Evolutionary conservation across 176 grass and related monocot genomes (phyloP).

Genomic region (Elaeis guineensis): DNA sequence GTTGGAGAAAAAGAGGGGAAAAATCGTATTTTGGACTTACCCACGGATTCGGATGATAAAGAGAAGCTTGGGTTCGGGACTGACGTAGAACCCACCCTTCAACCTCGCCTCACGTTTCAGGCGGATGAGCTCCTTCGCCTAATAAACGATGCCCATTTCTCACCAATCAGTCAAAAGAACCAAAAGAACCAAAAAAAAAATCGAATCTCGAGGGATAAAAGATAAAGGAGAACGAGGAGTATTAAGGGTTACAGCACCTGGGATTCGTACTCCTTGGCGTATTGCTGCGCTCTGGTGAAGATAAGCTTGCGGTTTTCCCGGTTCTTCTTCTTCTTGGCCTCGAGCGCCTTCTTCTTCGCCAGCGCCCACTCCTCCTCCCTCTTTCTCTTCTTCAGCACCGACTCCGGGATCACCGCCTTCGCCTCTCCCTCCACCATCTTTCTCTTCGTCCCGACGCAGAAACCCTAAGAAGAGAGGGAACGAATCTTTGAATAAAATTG

Average conservation of each 20-base stretch:
- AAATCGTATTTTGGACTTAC: not conserved
- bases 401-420: constrained; percentile 15
- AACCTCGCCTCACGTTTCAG: constrained; percentile 1
- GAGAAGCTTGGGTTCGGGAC: constrained; percentile 1
- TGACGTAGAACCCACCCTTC: constrained; percentile 4
- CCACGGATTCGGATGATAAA: constrained; percentile 1
- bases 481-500: too few relatives aligned
- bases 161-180: not conserved
- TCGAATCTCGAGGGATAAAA: too few relatives aligned
- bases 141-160: not conserved
- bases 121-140: constrained; percentile 1
- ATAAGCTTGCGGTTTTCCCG: constrained; percentile 8
- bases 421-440: not conserved
- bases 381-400: constrained; percentile 23
- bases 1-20: not conserved
- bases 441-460: too few relatives aligned
- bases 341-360: not conserved
- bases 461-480: too few relatives aligned
- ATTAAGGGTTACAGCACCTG: too few relatives aligned
- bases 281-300: constrained; percentile 12
- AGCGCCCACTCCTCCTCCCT: constrained; percentile 12
- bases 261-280: not conserved
- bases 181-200: too few relatives aligned
- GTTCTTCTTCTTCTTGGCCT: constrained; percentile 17
- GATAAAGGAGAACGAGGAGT: too few relatives aligned